phyloP scores from a whole-genome alignment of 495 filamentous ascomycete species.

The Endocarpon pusillum region DNA sequence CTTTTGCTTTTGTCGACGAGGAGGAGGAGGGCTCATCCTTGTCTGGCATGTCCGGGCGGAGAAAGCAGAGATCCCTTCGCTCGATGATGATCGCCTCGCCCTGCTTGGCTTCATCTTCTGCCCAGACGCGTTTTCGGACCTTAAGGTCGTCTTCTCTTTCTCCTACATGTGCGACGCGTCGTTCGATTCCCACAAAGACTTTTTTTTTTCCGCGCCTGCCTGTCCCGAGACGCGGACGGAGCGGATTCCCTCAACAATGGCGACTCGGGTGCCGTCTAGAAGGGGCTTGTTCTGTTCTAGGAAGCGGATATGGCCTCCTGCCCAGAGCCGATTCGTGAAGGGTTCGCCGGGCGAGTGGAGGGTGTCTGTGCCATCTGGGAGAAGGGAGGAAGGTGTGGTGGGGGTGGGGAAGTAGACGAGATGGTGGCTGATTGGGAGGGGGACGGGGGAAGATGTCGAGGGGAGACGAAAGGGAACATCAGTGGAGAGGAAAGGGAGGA shows the following conservation, averaged over 20 bases:
- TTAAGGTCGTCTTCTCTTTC: slow-evolving; percentile 20
- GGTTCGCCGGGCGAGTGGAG: slow-evolving; percentile 48
- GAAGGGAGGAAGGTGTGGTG: slow-evolving; percentile 35
- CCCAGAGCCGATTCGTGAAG: slow-evolving; percentile 63
- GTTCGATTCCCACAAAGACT: slow-evolving; percentile 39
- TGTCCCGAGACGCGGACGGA: slow-evolving; percentile 39
- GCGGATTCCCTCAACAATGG: slow-evolving; percentile 49
- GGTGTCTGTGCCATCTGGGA: slow-evolving; percentile 56
- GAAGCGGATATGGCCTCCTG: slow-evolving; percentile 39
- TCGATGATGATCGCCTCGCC: slow-evolving; percentile 30
- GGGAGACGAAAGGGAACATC: slow-evolving; percentile 13
- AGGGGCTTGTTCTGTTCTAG: slow-evolving; percentile 9
- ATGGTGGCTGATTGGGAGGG: slow-evolving; percentile 37
- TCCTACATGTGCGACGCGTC: slow-evolving; percentile 24
- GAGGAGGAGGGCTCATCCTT: slow-evolving; percentile 13
- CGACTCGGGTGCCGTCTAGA: slow-evolving; percentile 32
- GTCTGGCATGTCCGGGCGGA: slow-evolving; percentile 24
- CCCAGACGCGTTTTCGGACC: slow-evolving; percentile 27
- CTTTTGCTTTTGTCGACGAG: background rate
- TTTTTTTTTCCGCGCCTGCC: slow-evolving; percentile 40
- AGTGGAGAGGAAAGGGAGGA: slow-evolving; percentile 25
- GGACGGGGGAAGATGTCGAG: slow-evolving; percentile 17
- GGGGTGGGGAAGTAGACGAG: slow-evolving; percentile 58
- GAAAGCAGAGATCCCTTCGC: slow-evolving; percentile 42
- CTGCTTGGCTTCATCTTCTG: slow-evolving; percentile 17